Base-by-base conservation (phyloP, 2,329 filamentous ascomycete species). In the Microdochium trichocladiopsis region DNA sequence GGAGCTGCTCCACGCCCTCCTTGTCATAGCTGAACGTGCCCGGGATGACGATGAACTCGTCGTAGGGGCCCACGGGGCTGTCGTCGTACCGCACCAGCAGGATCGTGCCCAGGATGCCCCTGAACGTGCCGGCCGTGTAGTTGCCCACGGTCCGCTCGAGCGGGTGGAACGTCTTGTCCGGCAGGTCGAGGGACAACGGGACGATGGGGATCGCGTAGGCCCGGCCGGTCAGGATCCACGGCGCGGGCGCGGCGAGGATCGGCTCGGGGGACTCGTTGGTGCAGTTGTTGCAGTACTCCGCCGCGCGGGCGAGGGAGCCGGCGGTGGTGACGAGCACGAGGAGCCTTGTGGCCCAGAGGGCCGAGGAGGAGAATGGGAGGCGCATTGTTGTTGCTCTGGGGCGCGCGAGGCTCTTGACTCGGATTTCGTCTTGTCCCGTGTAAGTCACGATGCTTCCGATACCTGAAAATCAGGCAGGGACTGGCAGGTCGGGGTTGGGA, bases 181-280 rank as follows among this genome's bases (percentile, higher is more conserved):
- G 41, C n/a, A 45, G 41, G 6, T 22, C 16, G 16, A 23, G 21
- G 4, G 41, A 14, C 8, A 31, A 45, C 12, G 41, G 41, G 41
- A 18, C 41, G 41, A 45, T 45, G 41, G 41, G 41, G 41, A 45
- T 22, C 10, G 41, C 41, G 41, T 45, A 45, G 16, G 55, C 53
- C 5, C 41, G 41, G 41, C n/a, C 41, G 14, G 41, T 45, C 14
- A 45, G 41, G 21, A 22, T 45, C 41, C 41, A 45, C 9, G 41
- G 41, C 22, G 41, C 41, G 3, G 41, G 41, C n/a, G 41, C 41
- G 41, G 18, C 16, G n/a, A 45, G 41, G 41, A 45, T 45, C 4
- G 41, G 41, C 41, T 45, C 41, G 6, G 41, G 41, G 41, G 51
- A 52, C 48, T 49, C 49, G 49, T 54, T 53, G 50, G 47, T 52